Conservation (phyloP, 2,329 filamentous ascomycete species). For the Pezicula rhizophila region DNA sequence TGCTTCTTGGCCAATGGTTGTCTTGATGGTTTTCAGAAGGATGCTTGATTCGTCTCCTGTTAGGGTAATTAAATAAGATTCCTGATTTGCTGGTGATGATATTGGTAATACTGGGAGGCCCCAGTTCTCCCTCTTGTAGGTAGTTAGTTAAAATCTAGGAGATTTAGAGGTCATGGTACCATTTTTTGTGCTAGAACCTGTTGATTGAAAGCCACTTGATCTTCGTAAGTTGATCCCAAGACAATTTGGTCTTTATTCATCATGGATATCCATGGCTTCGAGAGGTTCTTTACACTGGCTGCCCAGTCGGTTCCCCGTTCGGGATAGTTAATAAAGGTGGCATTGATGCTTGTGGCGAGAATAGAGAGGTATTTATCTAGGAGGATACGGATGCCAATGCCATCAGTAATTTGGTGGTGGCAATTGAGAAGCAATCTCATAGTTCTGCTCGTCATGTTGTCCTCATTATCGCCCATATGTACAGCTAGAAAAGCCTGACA, state of each 20-base stretch:
- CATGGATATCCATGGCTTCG: constrained; percentile 14
- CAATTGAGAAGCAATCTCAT: constrained; percentile 15
- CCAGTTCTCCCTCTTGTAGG: constrained; percentile 10
- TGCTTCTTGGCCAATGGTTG: constrained; percentile 1
- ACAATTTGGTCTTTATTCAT: constrained; percentile 11
- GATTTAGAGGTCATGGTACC: constrained; percentile 3
- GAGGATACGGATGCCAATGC: constrained; percentile 17
- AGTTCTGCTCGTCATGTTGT: not conserved
- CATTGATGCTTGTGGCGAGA: constrained; percentile 1
- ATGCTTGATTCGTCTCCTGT: not conserved
- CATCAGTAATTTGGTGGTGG: constrained; percentile 19
- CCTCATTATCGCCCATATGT: not conserved
- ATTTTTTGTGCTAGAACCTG: constrained; percentile 9
- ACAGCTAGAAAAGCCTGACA: constrained; percentile 9
- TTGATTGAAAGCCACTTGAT: constrained; percentile 4
- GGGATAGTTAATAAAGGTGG: not conserved
- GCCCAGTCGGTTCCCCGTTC: constrained; percentile 6
- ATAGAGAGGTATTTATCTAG: constrained; percentile 13
- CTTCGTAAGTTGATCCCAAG: constrained; percentile 8
- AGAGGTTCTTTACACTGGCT: constrained; percentile 10
- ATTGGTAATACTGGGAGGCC: constrained; percentile 6
- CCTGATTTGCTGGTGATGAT: constrained; percentile 5
- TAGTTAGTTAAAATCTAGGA: not conserved
- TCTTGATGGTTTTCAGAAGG: constrained; percentile 9
- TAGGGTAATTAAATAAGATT: constrained; percentile 10